Evolutionary conservation across 2,329 filamentous ascomycete species (phyloP).

Genomic region (Erysiphe neolycopersici): DNA sequence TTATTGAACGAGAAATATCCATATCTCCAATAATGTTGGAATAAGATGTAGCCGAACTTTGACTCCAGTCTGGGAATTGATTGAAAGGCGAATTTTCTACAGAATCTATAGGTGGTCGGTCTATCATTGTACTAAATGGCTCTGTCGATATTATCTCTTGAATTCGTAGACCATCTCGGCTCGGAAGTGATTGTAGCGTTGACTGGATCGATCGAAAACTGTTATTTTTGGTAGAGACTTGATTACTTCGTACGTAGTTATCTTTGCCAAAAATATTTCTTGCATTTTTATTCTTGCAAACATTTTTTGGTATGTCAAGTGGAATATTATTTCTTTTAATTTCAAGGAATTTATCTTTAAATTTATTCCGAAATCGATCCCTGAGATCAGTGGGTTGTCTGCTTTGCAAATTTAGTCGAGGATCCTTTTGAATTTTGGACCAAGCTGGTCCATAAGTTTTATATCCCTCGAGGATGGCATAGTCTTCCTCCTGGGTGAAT

Average conservation of each 20-base stretch:
- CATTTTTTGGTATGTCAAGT: too few species aligned
- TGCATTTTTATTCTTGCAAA: too few species aligned
- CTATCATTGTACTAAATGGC: conserved; percentile 4
- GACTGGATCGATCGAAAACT: not conserved
- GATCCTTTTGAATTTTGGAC: too few species aligned
- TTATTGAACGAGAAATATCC: conserved; percentile 28
- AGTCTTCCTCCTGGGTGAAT: conserved; percentile 35
- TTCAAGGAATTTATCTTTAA: too few species aligned
- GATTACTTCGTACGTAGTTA: not conserved
- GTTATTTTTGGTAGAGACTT: not conserved
- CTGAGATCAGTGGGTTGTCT: too few species aligned
- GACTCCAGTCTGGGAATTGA: conserved; percentile 20
- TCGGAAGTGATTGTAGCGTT: conserved; percentile 1
- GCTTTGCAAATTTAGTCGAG: too few species aligned
- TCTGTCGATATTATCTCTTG: conserved; percentile 10
- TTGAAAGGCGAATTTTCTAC: conserved; percentile 15
- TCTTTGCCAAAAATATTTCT: too few species aligned
- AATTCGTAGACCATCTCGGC: conserved; percentile 9
- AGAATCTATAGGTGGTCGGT: conserved; percentile 6
- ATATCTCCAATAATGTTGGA: conserved; percentile 25
- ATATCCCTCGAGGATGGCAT: conserved; percentile 13
- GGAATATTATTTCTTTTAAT: conserved; percentile 14
- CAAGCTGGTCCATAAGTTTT: too few species aligned
- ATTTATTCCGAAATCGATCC: too few species aligned
- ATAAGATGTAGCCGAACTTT: conserved; percentile 16